These are phyloP conservation scores for Scheffersomyces spartinae DNA, from an alignment of 805 yeast genomes.

Conservation along the genomic window DNA sequence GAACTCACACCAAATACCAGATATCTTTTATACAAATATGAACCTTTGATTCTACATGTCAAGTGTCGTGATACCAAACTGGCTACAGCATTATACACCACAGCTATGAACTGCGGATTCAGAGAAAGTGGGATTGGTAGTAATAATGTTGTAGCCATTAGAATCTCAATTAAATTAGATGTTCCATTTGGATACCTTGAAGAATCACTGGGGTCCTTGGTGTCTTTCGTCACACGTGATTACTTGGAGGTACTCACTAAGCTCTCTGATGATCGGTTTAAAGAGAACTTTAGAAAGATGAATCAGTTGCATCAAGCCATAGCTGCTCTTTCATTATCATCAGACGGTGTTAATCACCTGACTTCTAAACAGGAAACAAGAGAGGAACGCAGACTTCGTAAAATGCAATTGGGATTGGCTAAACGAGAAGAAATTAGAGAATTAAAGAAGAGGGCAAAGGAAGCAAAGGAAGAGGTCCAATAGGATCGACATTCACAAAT, in stretches of 20 bases:
- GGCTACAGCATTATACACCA: constrained; percentile 52
- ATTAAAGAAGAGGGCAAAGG: constrained; percentile 20
- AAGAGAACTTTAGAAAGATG: constrained; percentile 52
- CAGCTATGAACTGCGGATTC: constrained; percentile 78
- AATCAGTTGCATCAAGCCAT: constrained; percentile 35
- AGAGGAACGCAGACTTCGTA: constrained; percentile 45
- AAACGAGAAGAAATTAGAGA: constrained; percentile 16
- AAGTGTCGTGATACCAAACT: constrained; percentile 51
- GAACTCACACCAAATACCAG: constrained; percentile 22
- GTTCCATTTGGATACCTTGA: constrained; percentile 58
- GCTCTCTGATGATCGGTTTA: constrained; percentile 51
- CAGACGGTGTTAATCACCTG: not conserved
- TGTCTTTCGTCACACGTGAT: constrained; percentile 36
- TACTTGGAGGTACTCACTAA: constrained; percentile 43
- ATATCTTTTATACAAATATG: constrained; percentile 64
- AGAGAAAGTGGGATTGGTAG: constrained; percentile 81
- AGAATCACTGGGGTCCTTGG: constrained; percentile 12
- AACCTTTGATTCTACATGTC: constrained; percentile 77
- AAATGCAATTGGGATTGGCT: constrained; percentile 39
- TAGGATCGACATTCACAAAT: no score
- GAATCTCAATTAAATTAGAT: constrained; percentile 66
- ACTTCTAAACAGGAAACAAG: constrained; percentile 31
- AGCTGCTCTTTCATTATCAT: constrained; percentile 12
- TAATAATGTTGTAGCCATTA: constrained; percentile 65
- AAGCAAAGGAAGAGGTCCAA: constrained; percentile 8